Evolutionary conservation across 2,329 filamentous ascomycete genomes (phyloP).

Genomic region (Fusarium newnesense): DNA sequence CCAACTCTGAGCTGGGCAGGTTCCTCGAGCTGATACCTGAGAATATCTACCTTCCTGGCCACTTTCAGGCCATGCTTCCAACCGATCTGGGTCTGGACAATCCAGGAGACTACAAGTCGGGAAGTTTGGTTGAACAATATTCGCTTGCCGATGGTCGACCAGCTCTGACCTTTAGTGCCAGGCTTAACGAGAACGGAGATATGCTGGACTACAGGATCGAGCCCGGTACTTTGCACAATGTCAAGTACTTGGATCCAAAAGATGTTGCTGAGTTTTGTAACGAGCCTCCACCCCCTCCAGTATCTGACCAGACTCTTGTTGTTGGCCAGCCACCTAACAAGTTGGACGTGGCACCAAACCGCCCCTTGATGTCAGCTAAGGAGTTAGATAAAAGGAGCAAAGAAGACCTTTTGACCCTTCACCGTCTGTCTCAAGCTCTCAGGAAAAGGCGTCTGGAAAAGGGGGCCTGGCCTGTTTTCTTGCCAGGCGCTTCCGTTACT

Average conservation of each 20-base stretch:
- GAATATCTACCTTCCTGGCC: slow-evolving; percentile 69
- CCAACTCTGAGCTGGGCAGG: slow-evolving; percentile 66
- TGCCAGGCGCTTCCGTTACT: slow-evolving; percentile 54
- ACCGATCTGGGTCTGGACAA: slow-evolving; percentile 45
- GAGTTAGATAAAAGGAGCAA: slow-evolving; percentile 57
- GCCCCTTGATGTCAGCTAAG: slow-evolving; percentile 55
- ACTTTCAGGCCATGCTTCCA: slow-evolving; percentile 68
- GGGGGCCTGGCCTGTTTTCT: slow-evolving; percentile 62
- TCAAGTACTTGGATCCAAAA: slow-evolving; percentile 67
- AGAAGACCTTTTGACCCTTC: slow-evolving; percentile 59
- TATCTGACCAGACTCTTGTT: slow-evolving; percentile 40
- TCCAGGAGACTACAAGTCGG: slow-evolving; percentile 46
- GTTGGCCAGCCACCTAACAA: slow-evolving; percentile 43
- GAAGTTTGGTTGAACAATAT: slow-evolving; percentile 60
- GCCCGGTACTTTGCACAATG: slow-evolving; percentile 62
- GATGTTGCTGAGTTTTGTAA: slow-evolving; percentile 59
- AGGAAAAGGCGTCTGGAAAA: slow-evolving; percentile 55
- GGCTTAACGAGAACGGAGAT: slow-evolving; percentile 62
- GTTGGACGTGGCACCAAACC: slow-evolving; percentile 42
- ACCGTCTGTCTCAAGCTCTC: slow-evolving; percentile 59
- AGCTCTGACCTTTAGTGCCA: slow-evolving; percentile 71
- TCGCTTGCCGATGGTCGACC: slow-evolving; percentile 64
- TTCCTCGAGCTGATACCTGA: slow-evolving; percentile 70
- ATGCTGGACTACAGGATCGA: slow-evolving; percentile 66
- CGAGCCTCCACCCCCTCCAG: slow-evolving; percentile 43